Percentiles rank a stretch among this genome's conserved stretches.
Evolutionary conservation across 768 basidiomycete genomes (phyloP).

Genomic region (Ephemerocybe angulata): DNA sequence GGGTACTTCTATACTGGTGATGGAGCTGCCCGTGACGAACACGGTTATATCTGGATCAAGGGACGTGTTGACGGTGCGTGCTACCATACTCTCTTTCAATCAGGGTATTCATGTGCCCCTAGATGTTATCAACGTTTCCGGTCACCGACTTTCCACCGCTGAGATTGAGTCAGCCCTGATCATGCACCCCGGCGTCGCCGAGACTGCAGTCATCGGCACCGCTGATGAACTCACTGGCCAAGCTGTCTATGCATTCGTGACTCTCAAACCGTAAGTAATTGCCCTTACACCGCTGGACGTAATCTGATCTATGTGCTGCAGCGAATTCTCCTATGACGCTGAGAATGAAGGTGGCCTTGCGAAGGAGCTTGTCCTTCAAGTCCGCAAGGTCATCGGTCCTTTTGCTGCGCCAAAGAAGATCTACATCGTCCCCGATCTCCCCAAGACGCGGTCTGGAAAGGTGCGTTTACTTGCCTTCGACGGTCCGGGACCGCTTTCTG

Average conservation of each 20-base stretch:
- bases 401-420: constrained; percentile 97
- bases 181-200: constrained; percentile 90
- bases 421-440: constrained; percentile 76
- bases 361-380: constrained; percentile 92
- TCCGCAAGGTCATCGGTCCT: constrained; percentile 96
- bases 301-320: constrained; percentile 18
- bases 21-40: constrained; percentile 88
- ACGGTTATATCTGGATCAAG: constrained; percentile 99
- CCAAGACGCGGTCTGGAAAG: constrained; percentile 96
- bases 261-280: constrained; percentile 77
- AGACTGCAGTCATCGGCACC: constrained; percentile 90
- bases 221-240: constrained; percentile 89
- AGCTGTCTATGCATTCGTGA: constrained; percentile 92
- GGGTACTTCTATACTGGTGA: constrained; percentile 97
- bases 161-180: constrained; percentile 98
- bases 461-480: constrained; percentile 32
- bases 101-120: neutral
- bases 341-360: constrained; percentile 63
- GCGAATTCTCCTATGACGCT: constrained; percentile 77
- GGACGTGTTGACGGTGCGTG: constrained; percentile 82
- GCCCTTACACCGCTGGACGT: neutral
- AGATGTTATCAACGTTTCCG: constrained; percentile 98
- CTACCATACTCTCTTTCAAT: neutral
- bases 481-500: constrained; percentile 3
- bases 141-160: constrained; percentile 93